Conservation (phyloP, 1,284 basidiomycete genomes). For the Sporisorium scitamineum region DNA sequence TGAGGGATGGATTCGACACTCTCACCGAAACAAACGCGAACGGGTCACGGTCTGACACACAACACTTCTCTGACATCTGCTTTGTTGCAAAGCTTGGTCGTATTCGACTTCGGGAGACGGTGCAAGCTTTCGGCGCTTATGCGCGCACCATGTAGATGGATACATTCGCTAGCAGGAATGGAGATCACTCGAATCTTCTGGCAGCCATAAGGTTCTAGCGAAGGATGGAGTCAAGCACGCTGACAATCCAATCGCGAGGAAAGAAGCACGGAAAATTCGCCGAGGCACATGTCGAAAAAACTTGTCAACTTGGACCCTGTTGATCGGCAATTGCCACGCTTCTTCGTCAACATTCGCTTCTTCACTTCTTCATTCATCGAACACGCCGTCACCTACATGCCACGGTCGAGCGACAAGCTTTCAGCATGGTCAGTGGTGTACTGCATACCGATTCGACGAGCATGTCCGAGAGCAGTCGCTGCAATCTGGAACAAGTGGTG, state of each 20-base stretch:
- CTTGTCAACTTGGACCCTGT: background rate
- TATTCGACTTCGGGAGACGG: slow-evolving; percentile 27
- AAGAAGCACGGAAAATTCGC: background rate
- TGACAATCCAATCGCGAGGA: too few species aligned
- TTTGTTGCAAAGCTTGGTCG: background rate
- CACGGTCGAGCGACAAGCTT: background rate
- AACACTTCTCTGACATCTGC: background rate
- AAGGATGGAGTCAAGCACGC: background rate
- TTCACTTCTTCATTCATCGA: too few species aligned
- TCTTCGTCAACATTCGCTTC: background rate
- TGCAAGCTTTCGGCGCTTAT: slow-evolving; percentile 43
- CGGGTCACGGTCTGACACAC: slow-evolving; percentile 15
- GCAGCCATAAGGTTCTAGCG: background rate
- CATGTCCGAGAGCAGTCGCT: too few species aligned
- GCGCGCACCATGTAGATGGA: slow-evolving; percentile 39
- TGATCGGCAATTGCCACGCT: background rate
- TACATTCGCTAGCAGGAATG: too few species aligned
- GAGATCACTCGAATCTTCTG: background rate
- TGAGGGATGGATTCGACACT: background rate
- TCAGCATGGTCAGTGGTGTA: background rate
- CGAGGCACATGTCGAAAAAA: background rate
- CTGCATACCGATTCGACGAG: too few species aligned
- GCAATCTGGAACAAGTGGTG: too few species aligned
- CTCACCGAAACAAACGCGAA: background rate
- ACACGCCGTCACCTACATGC: too few species aligned